phyloP scores from a whole-genome alignment of 1,284 basidiomycete genomes.

The Microbotryum lychnidis-dioicae region DNA sequence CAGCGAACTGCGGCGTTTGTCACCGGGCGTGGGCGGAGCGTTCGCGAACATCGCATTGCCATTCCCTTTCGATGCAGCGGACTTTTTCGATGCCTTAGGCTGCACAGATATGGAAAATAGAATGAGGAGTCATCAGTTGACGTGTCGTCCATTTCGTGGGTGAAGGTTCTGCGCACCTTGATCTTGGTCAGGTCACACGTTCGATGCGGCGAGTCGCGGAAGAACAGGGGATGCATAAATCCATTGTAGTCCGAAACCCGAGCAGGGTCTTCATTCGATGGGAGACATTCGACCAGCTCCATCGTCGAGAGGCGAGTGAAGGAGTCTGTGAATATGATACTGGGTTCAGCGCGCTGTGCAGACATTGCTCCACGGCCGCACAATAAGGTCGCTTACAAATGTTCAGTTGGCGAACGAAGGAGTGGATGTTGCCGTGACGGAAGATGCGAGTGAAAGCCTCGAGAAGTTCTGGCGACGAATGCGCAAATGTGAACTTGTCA shows the following conservation, averaged over 20 bases:
- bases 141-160: neutral
- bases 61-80: neutral
- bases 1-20: too few species aligned
- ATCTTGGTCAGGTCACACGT: slow-evolving; percentile 15
- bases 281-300: slow-evolving; percentile 12
- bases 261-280: neutral
- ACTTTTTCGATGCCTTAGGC: neutral
- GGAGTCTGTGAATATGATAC: slow-evolving; percentile 3
- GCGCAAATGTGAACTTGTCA: slow-evolving; percentile 20
- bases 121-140: neutral
- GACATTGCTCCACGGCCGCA: neutral
- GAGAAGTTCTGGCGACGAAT: slow-evolving; percentile 1
- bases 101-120: neutral
- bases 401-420: slow-evolving; percentile 29
- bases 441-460: slow-evolving; percentile 13
- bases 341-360: neutral
- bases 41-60: neutral
- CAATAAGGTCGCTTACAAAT: slow-evolving; percentile 21
- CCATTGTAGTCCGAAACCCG: neutral
- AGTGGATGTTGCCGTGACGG: slow-evolving; percentile 20
- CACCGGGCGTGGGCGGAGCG: neutral
- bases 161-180: slow-evolving; percentile 1
- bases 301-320: slow-evolving; percentile 19
- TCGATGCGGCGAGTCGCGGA: slow-evolving; percentile 1
- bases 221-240: slow-evolving; percentile 8